Base-by-base conservation (phyloP, 2,329 filamentous ascomycete species). In the Apiospora aurea region DNA sequence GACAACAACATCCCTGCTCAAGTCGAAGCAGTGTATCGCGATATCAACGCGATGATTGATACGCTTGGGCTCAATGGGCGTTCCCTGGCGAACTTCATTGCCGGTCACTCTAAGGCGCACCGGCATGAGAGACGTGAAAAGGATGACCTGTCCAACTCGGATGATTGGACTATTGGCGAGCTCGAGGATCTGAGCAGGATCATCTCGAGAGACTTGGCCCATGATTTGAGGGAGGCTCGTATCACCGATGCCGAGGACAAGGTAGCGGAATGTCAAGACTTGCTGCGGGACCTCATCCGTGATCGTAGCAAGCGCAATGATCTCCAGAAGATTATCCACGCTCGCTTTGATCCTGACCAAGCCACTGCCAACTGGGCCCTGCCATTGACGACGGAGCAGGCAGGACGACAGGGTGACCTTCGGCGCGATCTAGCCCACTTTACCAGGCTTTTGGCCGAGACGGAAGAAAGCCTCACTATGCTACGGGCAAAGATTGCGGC, bases 21-120 rank as follows among this genome's bases (percentile, higher is more conserved):
- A 75, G 89, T 91, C 29, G 90, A 92, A 77, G 87, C 89, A 24
- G 85, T 92, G 1, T 96, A 94, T 80, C 89, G 92, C 64, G 94
- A 96, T 77, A 93, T 96, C 79, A 96, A 96, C 81, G 93, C 93
- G 16, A 99, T 98, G 96, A 91, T 99, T 61, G 94, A 98, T 77
- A 96, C 94, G 0, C 85, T 98, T 53, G 96, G 96, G 13, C 88
- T 98, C 69, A 98, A 98, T 79, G 90, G 86, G 14, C 86, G 89
- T 21, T 90, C 93, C 7, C 89, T 96, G 49, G 85, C 87, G 67
- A 85, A 85, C 14, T 92, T 92, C 75, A 86, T 95, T 61, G 86
- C 89, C 71, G 94, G 92, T 10, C 93, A 97, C 76, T 86, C 85
- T 14, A 84, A 90, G 69, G 49, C 69, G 26, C 82, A 85, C 57